Evolutionary conservation across 768 basidiomycete species (phyloP).

Genomic region (Pisolithus marmoratus): DNA sequence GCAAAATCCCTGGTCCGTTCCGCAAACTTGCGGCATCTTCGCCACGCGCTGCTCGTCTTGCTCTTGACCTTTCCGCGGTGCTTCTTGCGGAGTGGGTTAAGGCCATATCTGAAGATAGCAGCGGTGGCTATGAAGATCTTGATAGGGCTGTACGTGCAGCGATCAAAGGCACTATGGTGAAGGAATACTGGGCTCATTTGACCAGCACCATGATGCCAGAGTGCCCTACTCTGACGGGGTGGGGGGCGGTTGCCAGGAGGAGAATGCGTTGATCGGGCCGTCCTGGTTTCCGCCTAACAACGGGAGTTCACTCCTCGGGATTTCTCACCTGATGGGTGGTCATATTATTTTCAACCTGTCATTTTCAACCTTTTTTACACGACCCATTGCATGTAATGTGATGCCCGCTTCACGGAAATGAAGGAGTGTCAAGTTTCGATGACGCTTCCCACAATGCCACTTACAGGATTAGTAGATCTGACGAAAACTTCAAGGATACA

Average conservation of each 20-base stretch:
- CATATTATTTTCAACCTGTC: too few relatives aligned
- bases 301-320: neutral
- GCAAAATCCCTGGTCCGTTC: conserved; percentile 73
- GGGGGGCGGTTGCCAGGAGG: neutral
- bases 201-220: conserved; percentile 11
- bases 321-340: neutral
- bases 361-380: too few relatives aligned
- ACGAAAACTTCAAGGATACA: too few relatives aligned
- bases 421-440: too few relatives aligned
- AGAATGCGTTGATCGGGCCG: too few relatives aligned
- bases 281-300: neutral
- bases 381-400: too few relatives aligned
- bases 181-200: conserved; percentile 30
- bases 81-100: conserved; percentile 17
- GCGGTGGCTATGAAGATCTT: conserved; percentile 11
- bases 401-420: too few relatives aligned
- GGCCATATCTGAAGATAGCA: conserved; percentile 1
- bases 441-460: too few relatives aligned
- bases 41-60: conserved; percentile 46
- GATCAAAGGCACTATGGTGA: conserved; percentile 23
- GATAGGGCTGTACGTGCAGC: conserved; percentile 20
- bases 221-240: conserved; percentile 1
- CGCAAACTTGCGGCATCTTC: conserved; percentile 46
- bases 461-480: too few relatives aligned
- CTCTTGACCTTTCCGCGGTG: conserved; percentile 53